A percentile compares a stretch with the other conserved stretches of the same genome.
Evolutionary conservation across 2,329 filamentous ascomycete species (phyloP).

Genomic region (Venturia nashicola): DNA sequence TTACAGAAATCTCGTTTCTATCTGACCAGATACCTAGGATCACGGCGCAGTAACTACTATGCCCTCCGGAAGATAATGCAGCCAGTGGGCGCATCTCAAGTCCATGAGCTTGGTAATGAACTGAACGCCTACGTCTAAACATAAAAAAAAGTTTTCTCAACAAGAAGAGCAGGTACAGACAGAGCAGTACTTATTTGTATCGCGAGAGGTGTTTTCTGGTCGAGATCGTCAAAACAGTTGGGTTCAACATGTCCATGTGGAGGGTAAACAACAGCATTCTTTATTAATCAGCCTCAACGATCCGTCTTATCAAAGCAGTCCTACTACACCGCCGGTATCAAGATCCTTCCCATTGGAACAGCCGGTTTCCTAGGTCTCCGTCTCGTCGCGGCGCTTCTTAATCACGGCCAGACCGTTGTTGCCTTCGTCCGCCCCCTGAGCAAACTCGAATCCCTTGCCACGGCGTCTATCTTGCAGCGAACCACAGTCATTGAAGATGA

Average conservation of each 20-base stretch:
- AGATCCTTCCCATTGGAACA: slow-evolving; percentile 28
- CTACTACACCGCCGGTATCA: slow-evolving; percentile 18
- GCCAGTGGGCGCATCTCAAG: neutral
- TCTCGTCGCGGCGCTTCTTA: slow-evolving; percentile 24
- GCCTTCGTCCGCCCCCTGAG: slow-evolving; percentile 27
- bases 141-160: too few species aligned
- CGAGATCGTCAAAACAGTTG: too few species aligned
- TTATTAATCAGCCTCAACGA: neutral
- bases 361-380: slow-evolving; percentile 28
- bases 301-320: neutral
- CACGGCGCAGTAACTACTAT: neutral
- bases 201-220: too few species aligned
- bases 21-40: too few species aligned
- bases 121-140: too few species aligned
- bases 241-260: too few species aligned
- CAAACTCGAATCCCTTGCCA: slow-evolving; percentile 26
- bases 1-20: too few species aligned
- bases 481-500: slow-evolving; percentile 26
- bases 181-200: too few species aligned
- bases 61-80: neutral
- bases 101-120: neutral
- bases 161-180: too few species aligned
- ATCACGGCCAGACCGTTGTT: slow-evolving; percentile 24
- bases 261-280: neutral
- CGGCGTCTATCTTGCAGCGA: slow-evolving; percentile 19